A percentile compares a stretch with the other conserved stretches of the same genome.
These are phyloP conservation scores for Skeletonema potamos DNA, from an alignment of 108 stramenopile species.

Conservation along the genomic window DNA sequence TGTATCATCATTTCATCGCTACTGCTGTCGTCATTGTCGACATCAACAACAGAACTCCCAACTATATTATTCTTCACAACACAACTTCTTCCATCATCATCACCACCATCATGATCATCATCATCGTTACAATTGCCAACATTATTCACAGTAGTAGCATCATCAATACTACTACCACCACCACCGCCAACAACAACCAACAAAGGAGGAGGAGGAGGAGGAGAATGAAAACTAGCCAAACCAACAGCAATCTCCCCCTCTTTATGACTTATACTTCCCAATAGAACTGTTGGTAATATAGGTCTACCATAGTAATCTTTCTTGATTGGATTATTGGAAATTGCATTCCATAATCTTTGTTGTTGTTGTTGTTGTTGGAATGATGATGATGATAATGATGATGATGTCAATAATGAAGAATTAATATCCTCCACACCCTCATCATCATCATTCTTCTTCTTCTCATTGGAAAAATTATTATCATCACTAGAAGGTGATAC, in stretches of 20 bases:
- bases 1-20: not conserved
- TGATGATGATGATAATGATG: not conserved
- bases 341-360: slow-evolving; percentile 12
- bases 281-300: slow-evolving; percentile 44
- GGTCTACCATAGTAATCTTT: slow-evolving; percentile 76
- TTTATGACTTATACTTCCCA: slow-evolving; percentile 84
- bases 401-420: no score
- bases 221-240: slow-evolving; percentile 19
- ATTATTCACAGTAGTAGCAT: no score
- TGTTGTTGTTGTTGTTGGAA: not conserved
- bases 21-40: no score
- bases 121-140: no score
- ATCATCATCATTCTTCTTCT: not conserved
- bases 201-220: no score
- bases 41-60: no score
- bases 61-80: no score
- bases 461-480: no score
- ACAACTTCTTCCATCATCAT: no score
- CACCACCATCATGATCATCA: not conserved
- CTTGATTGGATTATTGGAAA: slow-evolving; percentile 47
- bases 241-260: slow-evolving; percentile 37
- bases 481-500: no score
- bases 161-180: not conserved
- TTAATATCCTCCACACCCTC: not conserved
- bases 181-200: no score